phyloP scores from a whole-genome alignment of 1,139 yeast species.

The Arxiozyma heterogenica region DNA sequence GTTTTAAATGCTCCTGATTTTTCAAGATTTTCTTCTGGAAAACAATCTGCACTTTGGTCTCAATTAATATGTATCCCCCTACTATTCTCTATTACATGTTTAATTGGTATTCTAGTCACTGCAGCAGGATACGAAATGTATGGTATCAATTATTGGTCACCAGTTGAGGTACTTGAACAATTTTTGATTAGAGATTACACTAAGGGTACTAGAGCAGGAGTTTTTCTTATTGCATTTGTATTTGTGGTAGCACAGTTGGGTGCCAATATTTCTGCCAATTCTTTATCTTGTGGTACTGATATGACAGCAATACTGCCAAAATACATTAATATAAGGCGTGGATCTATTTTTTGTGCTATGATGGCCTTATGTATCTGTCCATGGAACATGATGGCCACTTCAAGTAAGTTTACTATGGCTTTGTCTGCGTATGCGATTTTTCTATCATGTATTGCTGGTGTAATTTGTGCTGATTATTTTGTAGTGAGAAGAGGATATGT shows the following conservation, averaged over 20 bases:
- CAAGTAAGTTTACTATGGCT: constrained; percentile 74
- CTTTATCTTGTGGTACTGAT: constrained; percentile 86
- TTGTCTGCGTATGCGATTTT: constrained; percentile 81
- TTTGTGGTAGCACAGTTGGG: constrained; percentile 84
- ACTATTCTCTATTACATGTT: constrained; percentile 69
- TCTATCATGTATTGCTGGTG: constrained; percentile 81
- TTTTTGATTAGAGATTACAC: constrained; percentile 54
- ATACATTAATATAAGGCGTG: constrained; percentile 73
- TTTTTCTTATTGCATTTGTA: constrained; percentile 66
- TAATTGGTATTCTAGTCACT: constrained; percentile 80
- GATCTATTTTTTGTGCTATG: constrained; percentile 70
- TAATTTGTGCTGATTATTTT: constrained; percentile 67
- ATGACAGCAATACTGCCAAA: constrained; percentile 76
- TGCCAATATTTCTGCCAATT: constrained; percentile 85
- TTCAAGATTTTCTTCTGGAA: constrained; percentile 65
- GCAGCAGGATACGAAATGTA: constrained; percentile 68
- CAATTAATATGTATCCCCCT: constrained; percentile 63
- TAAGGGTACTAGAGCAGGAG: constrained; percentile 78
- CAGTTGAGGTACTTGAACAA: constrained; percentile 62
- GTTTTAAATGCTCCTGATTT: constrained; percentile 87
- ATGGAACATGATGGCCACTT: constrained; percentile 72
- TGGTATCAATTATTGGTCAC: constrained; percentile 74
- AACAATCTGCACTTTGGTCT: constrained; percentile 41
- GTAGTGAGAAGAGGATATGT: constrained; percentile 67
- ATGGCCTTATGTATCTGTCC: constrained; percentile 77